Percentiles rank a stretch among this genome's conserved stretches.
Conservation (phyloP, 805 yeast genomes). For the Lachancea kluyveri region DNA sequence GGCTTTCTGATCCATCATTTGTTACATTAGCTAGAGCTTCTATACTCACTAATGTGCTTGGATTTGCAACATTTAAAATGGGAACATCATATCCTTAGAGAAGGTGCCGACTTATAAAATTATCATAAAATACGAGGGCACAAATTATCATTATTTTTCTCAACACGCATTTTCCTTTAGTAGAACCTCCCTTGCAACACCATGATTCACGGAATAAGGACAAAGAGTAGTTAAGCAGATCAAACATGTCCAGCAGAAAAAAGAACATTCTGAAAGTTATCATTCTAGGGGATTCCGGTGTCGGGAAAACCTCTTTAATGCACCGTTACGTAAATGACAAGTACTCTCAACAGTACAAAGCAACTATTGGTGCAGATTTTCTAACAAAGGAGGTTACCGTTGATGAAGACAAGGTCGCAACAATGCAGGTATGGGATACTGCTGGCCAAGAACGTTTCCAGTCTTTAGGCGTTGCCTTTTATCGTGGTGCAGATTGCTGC, state of each 20-base stretch:
- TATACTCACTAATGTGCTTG: no score
- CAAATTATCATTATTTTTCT: no score
- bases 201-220: no score
- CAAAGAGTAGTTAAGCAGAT: no score
- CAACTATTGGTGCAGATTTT: constrained; percentile 97
- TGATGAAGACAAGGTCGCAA: constrained; percentile 56
- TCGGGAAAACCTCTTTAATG: constrained; percentile 95
- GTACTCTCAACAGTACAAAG: constrained; percentile 92
- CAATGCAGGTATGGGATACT: constrained; percentile 90
- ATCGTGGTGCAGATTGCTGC: constrained; percentile 97
- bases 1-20: no score
- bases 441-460: constrained; percentile 99
- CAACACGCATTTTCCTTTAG: no score
- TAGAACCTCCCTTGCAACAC: no score
- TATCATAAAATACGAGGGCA: no score
- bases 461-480: constrained; percentile 92
- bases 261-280: constrained; percentile 79
- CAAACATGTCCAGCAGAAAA: constrained; percentile 43
- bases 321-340: constrained; percentile 94
- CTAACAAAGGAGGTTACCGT: constrained; percentile 82
- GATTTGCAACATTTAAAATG: no score
- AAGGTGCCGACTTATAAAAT: no score
- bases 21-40: no score
- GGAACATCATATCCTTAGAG: no score
- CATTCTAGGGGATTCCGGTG: constrained; percentile 94